Evolutionary conservation across 176 grass and related monocot species (phyloP), one percentile per base, ranked within the genome.

Genomic region (Rhynchospora breviuscula): DNA sequence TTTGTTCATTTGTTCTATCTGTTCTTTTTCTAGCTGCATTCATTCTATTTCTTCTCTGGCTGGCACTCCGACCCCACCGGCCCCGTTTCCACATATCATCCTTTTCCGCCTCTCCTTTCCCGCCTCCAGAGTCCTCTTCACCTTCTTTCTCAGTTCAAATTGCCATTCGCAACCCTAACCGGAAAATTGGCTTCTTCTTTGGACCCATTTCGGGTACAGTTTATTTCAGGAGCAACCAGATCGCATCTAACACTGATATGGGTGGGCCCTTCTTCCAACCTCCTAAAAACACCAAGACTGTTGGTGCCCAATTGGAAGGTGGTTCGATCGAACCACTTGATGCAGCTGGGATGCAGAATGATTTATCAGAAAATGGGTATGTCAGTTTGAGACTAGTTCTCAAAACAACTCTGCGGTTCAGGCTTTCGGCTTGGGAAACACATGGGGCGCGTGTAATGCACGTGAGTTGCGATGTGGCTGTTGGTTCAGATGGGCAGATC

Each of bases 1-100:
- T 98, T n/a, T 98, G 93, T 88, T 91, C 93, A 9, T 80, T 62
- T n/a, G 90, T 98, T 84, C 88, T 98, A 58, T 63, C 76, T 33
- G 0, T 79, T 1, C 88, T 95, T 81, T 31, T 95, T 70, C 0
- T 87, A 62, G 91, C 76, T 83, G 91, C 84, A 81, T 85, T 98
- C 68, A 0, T 90, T 87, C 23, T 91, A 74, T 95, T 98, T 86
- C 73, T 95, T 25, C 52, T 81, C 63, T 95, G 89, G 86, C 91
- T 98, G 48, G 93, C 86, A 23, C 63, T 98, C 63, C 92, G 86
- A 29, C 95, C 95, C 22, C 95, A 98, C 84, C 86, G 92, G 69
- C 95, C 91, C 63, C 92, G 92, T 74, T 93, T 98, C 88, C 89
- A 93, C 82, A 67, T 98, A 19, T 56, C 26, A 13, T 83, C 87